Conservation (phyloP, 305 asterid species). For the Stenogyne calaminthoides region DNA sequence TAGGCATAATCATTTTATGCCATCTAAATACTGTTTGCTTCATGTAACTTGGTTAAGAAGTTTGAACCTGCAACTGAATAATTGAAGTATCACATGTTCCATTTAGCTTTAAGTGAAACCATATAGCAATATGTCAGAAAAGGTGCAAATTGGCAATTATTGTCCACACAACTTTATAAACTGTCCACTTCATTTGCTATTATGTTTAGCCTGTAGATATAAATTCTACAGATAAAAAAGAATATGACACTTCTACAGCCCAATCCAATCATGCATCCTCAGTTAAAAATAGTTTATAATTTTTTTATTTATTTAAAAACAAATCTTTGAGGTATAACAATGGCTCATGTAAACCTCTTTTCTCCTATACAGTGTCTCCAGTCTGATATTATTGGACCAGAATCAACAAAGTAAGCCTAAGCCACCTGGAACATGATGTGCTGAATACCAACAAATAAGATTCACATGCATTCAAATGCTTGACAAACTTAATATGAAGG, state of each 20-base stretch:
- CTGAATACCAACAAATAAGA: conserved; percentile 12
- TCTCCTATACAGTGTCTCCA: background rate
- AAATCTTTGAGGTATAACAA: background rate
- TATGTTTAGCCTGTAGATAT: background rate
- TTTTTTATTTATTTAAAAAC: no score
- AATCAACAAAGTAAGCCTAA: background rate
- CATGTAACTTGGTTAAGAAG: background rate
- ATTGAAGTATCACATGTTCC: background rate
- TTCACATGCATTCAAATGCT: background rate
- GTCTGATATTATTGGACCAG: background rate
- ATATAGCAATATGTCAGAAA: no score
- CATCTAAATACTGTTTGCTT: conserved; percentile 3
- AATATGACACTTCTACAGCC: background rate
- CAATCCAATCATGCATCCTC: background rate
- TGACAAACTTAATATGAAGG: conserved; percentile 5
- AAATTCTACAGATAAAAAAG: background rate
- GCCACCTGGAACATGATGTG: background rate
- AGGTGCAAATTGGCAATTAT: conserved; percentile 9
- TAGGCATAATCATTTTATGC: conserved; percentile 8
- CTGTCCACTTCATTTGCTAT: background rate
- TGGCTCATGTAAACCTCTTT: background rate
- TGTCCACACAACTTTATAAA: background rate
- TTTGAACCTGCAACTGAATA: background rate
- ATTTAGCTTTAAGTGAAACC: conserved; percentile 9
- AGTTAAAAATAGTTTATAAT: background rate